Evolutionary conservation across 768 basidiomycete species (phyloP).

Genomic region (Termitomyces heimii): DNA sequence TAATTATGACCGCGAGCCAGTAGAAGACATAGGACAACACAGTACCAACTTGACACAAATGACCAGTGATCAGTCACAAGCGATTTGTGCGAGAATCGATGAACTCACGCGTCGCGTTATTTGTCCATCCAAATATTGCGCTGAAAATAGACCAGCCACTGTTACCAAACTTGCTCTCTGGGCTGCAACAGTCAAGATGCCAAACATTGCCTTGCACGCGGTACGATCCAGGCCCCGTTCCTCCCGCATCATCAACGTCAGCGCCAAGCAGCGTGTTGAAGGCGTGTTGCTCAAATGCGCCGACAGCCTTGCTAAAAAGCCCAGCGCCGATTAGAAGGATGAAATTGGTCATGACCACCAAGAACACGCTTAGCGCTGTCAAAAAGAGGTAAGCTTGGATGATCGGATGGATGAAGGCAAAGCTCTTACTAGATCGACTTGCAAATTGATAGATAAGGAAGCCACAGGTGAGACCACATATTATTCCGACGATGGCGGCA

Average conservation of each 20-base stretch:
- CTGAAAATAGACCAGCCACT: constrained; percentile 79
- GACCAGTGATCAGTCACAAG: background rate
- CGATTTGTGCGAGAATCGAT: background rate
- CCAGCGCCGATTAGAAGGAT: constrained; percentile 93
- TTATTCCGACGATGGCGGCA: constrained; percentile 79
- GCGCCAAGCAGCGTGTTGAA: constrained; percentile 68
- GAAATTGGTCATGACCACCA: constrained; percentile 88
- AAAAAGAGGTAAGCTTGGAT: background rate
- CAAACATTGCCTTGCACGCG: constrained; percentile 79
- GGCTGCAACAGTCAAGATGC: constrained; percentile 80
- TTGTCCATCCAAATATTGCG: constrained; percentile 85
- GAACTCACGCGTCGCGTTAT: constrained; percentile 62
- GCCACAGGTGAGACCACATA: constrained; percentile 72
- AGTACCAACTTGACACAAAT: constrained; percentile 49
- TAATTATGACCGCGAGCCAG: constrained; percentile 77
- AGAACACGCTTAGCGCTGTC: constrained; percentile 78
- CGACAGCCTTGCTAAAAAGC: constrained; percentile 76
- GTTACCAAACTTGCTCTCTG: constrained; percentile 42
- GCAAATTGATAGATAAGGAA: constrained; percentile 78
- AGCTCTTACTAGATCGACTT: constrained; percentile 54
- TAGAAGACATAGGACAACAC: constrained; percentile 89
- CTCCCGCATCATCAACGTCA: constrained; percentile 61
- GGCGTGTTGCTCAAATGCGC: constrained; percentile 62
- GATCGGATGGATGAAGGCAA: background rate
- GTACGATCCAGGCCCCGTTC: constrained; percentile 82